A percentile compares a stretch with the other conserved stretches of the same genome.
phyloP scores from a whole-genome alignment of 306 rosid species.

The Prunus kanzakura region DNA sequence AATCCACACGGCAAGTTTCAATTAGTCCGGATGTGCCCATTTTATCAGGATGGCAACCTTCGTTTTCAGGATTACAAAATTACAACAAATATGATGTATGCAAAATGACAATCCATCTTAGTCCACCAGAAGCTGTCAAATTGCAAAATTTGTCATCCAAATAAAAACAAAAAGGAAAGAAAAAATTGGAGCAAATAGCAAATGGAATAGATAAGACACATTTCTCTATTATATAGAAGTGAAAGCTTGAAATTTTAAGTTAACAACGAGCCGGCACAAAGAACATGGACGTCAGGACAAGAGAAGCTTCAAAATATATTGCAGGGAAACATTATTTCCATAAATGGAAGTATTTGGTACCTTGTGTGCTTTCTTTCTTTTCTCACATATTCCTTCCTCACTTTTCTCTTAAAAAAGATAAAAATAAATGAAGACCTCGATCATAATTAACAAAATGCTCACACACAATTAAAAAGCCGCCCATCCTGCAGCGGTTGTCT shows the following conservation, averaged over 20 bases:
- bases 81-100: not conserved
- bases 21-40: not conserved
- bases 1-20: not conserved
- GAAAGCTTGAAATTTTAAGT: not conserved
- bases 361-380: slow-evolving; percentile 35
- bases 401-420: slow-evolving; percentile 27
- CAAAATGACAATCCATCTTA: not conserved
- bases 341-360: slow-evolving; percentile 30
- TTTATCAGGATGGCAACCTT: not conserved
- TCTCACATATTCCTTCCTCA: slow-evolving; percentile 28
- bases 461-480: slow-evolving; percentile 82
- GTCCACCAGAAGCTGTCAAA: not conserved
- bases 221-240: slow-evolving; percentile 2
- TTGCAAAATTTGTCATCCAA: not conserved
- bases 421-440: slow-evolving; percentile 39
- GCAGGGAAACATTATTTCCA: slow-evolving; percentile 37
- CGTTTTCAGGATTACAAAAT: not conserved
- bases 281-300: slow-evolving; percentile 12
- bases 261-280: not conserved
- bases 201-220: not conserved
- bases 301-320: slow-evolving; percentile 33
- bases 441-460: slow-evolving; percentile 37
- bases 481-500: slow-evolving; percentile 85
- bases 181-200: not conserved
- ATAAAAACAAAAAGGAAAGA: too few relatives aligned